A percentile compares a stretch with the other conserved stretches of the same genome.
phyloP scores from a whole-genome alignment of 495 filamentous ascomycete species.

The Lentithecium fluviatile region DNA sequence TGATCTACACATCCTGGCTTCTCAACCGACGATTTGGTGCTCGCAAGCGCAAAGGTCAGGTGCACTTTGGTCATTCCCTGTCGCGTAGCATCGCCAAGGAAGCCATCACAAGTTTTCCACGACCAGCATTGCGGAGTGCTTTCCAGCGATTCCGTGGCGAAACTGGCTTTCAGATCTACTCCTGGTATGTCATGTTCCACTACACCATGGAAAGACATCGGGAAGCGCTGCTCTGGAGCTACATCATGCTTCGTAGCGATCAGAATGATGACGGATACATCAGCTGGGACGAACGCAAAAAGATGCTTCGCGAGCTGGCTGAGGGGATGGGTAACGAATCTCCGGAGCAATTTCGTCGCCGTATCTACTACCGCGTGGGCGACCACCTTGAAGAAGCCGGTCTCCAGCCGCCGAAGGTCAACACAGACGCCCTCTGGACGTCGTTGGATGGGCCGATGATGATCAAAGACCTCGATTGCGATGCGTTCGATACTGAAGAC shows the following conservation, averaged over 20 bases:
- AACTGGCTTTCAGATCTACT: constrained; percentile 46
- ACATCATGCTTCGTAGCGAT: constrained; percentile 46
- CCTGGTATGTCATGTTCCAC: constrained; percentile 48
- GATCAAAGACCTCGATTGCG: constrained; percentile 45
- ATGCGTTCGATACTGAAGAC: constrained; percentile 44
- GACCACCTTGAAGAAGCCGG: constrained; percentile 43
- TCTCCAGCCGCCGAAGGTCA: constrained; percentile 44
- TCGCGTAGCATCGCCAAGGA: constrained; percentile 45
- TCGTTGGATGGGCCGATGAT: constrained; percentile 46
- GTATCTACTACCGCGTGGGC: constrained; percentile 44
- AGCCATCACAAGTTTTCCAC: constrained; percentile 46
- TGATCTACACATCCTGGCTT: constrained; percentile 50
- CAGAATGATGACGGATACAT: constrained; percentile 44
- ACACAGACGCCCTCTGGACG: constrained; percentile 48
- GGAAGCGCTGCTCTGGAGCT: constrained; percentile 48
- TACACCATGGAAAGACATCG: constrained; percentile 49
- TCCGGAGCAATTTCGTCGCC: constrained; percentile 36
- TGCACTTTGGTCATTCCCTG: constrained; percentile 47
- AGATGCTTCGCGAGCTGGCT: constrained; percentile 40
- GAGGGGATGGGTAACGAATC: constrained; percentile 42
- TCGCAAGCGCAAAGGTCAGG: constrained; percentile 48
- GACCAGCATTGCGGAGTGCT: constrained; percentile 44
- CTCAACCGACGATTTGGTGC: constrained; percentile 48
- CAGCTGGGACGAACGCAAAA: constrained; percentile 43
- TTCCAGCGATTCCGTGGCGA: constrained; percentile 48